These are phyloP conservation scores for Phylloporus arenicola DNA, from an alignment of 768 basidiomycete genomes.

Conservation along the genomic window DNA sequence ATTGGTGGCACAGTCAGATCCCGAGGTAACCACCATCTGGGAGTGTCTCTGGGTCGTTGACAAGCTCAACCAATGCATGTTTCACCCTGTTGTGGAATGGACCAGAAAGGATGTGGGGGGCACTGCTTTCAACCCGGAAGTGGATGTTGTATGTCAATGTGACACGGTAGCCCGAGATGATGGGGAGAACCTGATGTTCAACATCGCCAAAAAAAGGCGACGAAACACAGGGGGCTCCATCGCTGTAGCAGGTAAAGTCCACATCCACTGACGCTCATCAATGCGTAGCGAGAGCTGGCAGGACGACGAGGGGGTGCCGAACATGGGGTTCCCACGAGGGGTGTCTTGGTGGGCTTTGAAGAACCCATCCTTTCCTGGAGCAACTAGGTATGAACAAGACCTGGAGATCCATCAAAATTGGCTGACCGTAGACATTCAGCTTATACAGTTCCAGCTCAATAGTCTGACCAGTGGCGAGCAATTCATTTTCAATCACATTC, in stretches of 20 bases:
- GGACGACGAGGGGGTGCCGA: constrained; percentile 47
- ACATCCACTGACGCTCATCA: constrained; percentile 32
- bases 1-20: constrained; percentile 33
- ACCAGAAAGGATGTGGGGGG: neutral
- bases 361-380: constrained; percentile 32
- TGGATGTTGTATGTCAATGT: constrained; percentile 40
- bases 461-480: too few species aligned
- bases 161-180: constrained; percentile 38
- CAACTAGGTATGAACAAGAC: too few species aligned
- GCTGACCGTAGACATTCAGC: too few species aligned
- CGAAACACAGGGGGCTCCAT: constrained; percentile 27
- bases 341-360: constrained; percentile 51
- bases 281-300: constrained; percentile 38
- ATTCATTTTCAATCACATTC: too few species aligned
- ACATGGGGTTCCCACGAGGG: constrained; percentile 38
- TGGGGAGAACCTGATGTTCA: constrained; percentile 39
- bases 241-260: constrained; percentile 25
- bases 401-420: too few species aligned
- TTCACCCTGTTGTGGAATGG: constrained; percentile 1
- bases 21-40: constrained; percentile 31
- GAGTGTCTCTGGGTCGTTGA: constrained; percentile 24
- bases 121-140: neutral
- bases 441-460: too few species aligned
- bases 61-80: constrained; percentile 9
- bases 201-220: constrained; percentile 41